Conservation (phyloP, 768 basidiomycete species). For the Suillus luteus region DNA sequence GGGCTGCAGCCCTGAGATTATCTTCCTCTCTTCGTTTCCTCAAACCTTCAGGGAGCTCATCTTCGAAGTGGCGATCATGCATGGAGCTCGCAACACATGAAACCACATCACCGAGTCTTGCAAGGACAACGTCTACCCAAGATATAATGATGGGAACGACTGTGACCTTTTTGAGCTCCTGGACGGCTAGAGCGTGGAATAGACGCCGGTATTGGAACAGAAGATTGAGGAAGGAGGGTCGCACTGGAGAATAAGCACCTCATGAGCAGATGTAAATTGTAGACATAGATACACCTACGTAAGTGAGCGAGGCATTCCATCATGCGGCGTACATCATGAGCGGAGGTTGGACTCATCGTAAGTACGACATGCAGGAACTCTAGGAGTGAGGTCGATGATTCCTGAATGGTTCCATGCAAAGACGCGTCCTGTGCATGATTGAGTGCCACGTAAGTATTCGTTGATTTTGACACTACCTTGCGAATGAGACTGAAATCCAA, state of each 20-base stretch:
- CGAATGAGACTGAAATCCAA: constrained; percentile 34
- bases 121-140: constrained; percentile 66
- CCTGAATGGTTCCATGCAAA: constrained; percentile 36
- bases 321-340: constrained; percentile 12
- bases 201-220: constrained; percentile 56
- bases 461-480: constrained; percentile 21
- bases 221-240: constrained; percentile 31
- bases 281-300: constrained; percentile 20
- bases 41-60: constrained; percentile 31
- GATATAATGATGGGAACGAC: constrained; percentile 46
- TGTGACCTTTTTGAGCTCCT: constrained; percentile 26
- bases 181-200: constrained; percentile 47
- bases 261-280: constrained; percentile 11
- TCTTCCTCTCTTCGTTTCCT: constrained; percentile 50
- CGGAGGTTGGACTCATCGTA: constrained; percentile 8
- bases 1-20: constrained; percentile 57
- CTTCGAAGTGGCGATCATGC: constrained; percentile 14
- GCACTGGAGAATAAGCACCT: constrained; percentile 28
- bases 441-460: constrained; percentile 8
- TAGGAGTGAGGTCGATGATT: constrained; percentile 36
- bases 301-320: constrained; percentile 20
- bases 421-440: constrained; percentile 32
- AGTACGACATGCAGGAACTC: constrained; percentile 32
- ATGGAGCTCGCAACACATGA: constrained; percentile 34
- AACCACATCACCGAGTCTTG: constrained; percentile 47